phyloP scores from a whole-genome alignment of 2,329 filamentous ascomycete species.

The Penicillium frequentans region DNA sequence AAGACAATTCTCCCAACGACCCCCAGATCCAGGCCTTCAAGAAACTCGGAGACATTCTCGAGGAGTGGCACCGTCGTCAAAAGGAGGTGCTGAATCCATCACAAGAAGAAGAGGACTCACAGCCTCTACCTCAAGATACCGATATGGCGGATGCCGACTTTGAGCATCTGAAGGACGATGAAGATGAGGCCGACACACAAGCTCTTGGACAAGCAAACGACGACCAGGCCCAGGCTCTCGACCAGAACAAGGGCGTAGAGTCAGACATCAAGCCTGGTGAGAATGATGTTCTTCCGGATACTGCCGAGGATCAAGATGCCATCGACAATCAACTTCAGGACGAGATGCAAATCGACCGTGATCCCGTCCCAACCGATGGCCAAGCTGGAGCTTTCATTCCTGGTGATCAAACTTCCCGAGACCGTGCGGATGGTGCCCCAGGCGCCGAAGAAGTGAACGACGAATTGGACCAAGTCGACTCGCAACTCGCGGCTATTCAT shows the following conservation, averaged over 20 bases:
- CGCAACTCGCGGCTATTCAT: constrained; percentile 70
- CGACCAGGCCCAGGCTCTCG: constrained; percentile 80
- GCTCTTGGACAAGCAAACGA: constrained; percentile 85
- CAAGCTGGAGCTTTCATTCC: constrained; percentile 55
- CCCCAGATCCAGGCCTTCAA: constrained; percentile 74
- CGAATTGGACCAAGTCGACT: constrained; percentile 50
- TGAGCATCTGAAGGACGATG: constrained; percentile 85
- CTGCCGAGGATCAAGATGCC: constrained; percentile 39
- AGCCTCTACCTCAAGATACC: constrained; percentile 60
- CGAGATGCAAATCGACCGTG: constrained; percentile 43
- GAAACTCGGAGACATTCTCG: constrained; percentile 88
- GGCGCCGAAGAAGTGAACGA: constrained; percentile 46
- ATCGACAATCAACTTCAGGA: constrained; percentile 51
- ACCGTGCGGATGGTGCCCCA: constrained; percentile 25
- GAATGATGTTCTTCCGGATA: constrained; percentile 58
- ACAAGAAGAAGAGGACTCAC: constrained; percentile 54
- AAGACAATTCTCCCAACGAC: constrained; percentile 37
- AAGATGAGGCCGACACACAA: constrained; percentile 80
- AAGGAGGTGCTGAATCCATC: constrained; percentile 70
- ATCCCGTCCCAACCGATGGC: constrained; percentile 35
- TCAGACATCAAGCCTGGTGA: constrained; percentile 58
- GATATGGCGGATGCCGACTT: constrained; percentile 82
- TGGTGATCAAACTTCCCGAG: constrained; percentile 43
- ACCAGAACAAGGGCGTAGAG: constrained; percentile 86
- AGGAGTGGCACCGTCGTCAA: constrained; percentile 89